These are phyloP conservation scores for Penicillium sp. DNA, from an alignment of 2,329 filamentous ascomycete species.

Conservation along the genomic window DNA sequence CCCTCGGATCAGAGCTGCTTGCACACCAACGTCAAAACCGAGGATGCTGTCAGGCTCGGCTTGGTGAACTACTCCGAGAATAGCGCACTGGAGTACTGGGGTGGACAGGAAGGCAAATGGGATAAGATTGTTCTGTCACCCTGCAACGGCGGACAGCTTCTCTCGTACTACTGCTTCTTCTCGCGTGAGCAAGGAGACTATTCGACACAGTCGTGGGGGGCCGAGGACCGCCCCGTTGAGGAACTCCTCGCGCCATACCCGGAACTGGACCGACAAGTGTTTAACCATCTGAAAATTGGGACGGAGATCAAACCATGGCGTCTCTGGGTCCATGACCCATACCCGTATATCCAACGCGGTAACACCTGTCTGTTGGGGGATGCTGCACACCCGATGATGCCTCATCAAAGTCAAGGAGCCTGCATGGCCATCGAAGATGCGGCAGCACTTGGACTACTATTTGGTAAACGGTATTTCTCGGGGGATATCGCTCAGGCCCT, in stretches of 20 bases:
- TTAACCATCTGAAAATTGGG: constrained; percentile 51
- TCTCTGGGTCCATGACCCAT: constrained; percentile 57
- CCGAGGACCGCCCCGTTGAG: constrained; percentile 45
- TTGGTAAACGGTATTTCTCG: constrained; percentile 42
- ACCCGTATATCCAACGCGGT: constrained; percentile 48
- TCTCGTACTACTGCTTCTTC: constrained; percentile 65
- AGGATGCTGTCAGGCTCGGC: constrained; percentile 52
- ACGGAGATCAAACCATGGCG: constrained; percentile 58
- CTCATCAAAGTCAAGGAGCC: constrained; percentile 60
- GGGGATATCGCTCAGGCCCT: constrained; percentile 45
- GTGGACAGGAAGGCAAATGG: constrained; percentile 51
- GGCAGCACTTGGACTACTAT: constrained; percentile 54
- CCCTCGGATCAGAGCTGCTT: constrained; percentile 54
- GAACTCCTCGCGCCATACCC: constrained; percentile 55
- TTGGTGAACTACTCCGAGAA: constrained; percentile 56
- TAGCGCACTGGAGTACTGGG: constrained; percentile 61
- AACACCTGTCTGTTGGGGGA: constrained; percentile 55
- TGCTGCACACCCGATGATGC: constrained; percentile 61
- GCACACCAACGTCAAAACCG: constrained; percentile 56
- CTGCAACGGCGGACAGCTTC: constrained; percentile 56
- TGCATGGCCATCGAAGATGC: constrained; percentile 62
- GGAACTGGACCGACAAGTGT: constrained; percentile 51
- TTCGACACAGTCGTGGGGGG: constrained; percentile 52
- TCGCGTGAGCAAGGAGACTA: constrained; percentile 54
- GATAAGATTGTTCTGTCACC: constrained; percentile 64